Evolutionary conservation across 768 basidiomycete species (phyloP).

Genomic region (Psilocybe cubensis): DNA sequence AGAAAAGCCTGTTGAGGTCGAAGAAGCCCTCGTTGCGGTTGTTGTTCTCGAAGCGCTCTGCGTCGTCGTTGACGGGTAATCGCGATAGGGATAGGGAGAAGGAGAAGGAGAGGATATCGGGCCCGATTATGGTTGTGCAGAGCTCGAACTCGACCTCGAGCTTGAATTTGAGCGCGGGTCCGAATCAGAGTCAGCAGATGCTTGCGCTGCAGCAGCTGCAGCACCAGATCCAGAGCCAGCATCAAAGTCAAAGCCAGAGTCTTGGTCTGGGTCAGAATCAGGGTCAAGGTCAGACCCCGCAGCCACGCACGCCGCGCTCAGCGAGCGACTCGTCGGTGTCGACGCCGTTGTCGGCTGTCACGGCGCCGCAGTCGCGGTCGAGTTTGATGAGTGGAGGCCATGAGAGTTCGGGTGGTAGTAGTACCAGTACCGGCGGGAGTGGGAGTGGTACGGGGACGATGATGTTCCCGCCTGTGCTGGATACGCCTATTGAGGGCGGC

Average conservation of each 20-base stretch:
- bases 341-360: conserved; percentile 57
- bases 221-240: no score
- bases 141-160: neutral
- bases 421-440: no score
- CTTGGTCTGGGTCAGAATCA: neutral
- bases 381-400: conserved; percentile 3
- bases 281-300: conserved; percentile 13
- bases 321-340: conserved; percentile 54
- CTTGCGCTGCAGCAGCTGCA: no score
- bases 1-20: conserved; percentile 35
- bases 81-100: conserved; percentile 12
- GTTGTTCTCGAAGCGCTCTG: conserved; percentile 68
- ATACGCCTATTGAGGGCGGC: conserved; percentile 63
- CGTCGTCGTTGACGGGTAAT: conserved; percentile 42
- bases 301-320: conserved; percentile 34
- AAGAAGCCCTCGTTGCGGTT: conserved; percentile 75
- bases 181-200: no score
- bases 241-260: no score
- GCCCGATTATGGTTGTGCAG: conserved; percentile 20
- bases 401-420: neutral
- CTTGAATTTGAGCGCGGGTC: no score
- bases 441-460: conserved; percentile 33
- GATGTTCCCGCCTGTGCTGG: conserved; percentile 58
- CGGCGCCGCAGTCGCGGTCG: conserved; percentile 51
- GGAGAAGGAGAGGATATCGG: conserved; percentile 24